Percentiles rank a stretch among this genome's conserved stretches.
phyloP scores from a whole-genome alignment of 306 rosid species.

The Lupinus albus region DNA sequence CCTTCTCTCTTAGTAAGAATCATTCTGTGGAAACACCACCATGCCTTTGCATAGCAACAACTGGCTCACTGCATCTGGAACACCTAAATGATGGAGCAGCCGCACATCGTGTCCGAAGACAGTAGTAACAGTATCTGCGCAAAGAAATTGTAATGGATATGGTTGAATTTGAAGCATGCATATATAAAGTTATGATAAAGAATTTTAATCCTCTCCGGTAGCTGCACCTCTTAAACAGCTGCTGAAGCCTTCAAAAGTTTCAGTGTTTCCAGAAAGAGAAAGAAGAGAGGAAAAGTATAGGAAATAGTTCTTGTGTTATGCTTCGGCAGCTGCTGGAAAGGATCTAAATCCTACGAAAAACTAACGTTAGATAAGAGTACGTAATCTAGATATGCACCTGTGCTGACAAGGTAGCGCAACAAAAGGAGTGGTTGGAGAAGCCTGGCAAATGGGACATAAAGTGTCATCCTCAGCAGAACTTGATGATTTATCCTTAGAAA shows the following conservation, averaged over 20 bases:
- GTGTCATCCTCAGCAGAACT: constrained; percentile 67
- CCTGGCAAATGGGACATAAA: constrained; percentile 80
- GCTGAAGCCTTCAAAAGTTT: too few species aligned
- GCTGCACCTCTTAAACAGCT: too few species aligned
- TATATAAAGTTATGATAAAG: constrained; percentile 2
- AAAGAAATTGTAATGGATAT: constrained; percentile 3
- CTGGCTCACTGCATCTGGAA: constrained; percentile 82
- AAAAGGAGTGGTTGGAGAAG: constrained; percentile 83
- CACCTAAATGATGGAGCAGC: constrained; percentile 91
- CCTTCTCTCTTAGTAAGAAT: constrained; percentile 34
- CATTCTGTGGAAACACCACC: constrained; percentile 48
- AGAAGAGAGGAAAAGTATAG: too few species aligned
- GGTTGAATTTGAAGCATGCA: constrained; percentile 28
- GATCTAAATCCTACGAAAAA: too few species aligned
- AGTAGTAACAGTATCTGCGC: constrained; percentile 90
- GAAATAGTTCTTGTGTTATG: too few species aligned
- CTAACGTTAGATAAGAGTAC: not conserved
- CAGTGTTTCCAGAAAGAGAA: too few species aligned
- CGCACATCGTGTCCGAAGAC: constrained; percentile 92
- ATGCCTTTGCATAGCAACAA: constrained; percentile 85
- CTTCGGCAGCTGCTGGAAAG: too few species aligned
- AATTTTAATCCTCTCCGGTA: too few species aligned
- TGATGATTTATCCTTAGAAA: constrained; percentile 87
- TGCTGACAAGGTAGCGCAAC: constrained; percentile 95
- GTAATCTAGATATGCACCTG: constrained; percentile 56